Conservation (phyloP, 2,329 filamentous ascomycete genomes). For the Monosporascus sp. region DNA sequence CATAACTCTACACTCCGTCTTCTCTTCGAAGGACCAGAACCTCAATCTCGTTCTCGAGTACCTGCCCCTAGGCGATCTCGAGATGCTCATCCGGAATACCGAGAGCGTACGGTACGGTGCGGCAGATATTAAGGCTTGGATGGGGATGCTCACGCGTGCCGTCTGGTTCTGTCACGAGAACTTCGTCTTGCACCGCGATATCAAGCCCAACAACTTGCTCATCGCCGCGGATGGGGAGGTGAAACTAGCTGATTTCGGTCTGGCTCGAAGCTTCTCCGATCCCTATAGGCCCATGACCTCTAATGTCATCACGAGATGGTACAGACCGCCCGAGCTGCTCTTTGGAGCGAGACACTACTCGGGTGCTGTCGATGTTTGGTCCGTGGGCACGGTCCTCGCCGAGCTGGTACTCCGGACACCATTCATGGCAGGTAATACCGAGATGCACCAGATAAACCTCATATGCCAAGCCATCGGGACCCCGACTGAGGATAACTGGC, state of each 20-base stretch:
- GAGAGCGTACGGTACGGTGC: slow-evolving; percentile 73
- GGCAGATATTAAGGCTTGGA: slow-evolving; percentile 96
- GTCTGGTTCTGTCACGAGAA: slow-evolving; percentile 97
- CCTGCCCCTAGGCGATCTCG: slow-evolving; percentile 87
- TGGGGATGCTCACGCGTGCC: slow-evolving; percentile 90
- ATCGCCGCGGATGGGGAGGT: slow-evolving; percentile 90
- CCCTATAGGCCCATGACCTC: slow-evolving; percentile 85
- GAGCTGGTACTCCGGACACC: slow-evolving; percentile 81
- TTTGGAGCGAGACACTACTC: slow-evolving; percentile 87
- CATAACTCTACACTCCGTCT: slow-evolving; percentile 86
- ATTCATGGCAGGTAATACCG: slow-evolving; percentile 77
- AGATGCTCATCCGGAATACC: slow-evolving; percentile 87
- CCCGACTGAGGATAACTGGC: slow-evolving; percentile 92
- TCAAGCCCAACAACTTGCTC: slow-evolving; percentile 97
- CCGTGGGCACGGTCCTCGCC: slow-evolving; percentile 85
- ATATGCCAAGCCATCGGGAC: slow-evolving; percentile 85
- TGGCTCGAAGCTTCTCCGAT: slow-evolving; percentile 84
- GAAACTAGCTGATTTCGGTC: slow-evolving; percentile 96
- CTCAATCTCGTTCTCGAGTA: slow-evolving; percentile 94
- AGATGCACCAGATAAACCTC: slow-evolving; percentile 79
- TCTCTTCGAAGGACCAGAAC: slow-evolving; percentile 94
- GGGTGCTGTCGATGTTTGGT: slow-evolving; percentile 91
- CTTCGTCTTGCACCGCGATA: slow-evolving; percentile 90
- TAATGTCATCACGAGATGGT: slow-evolving; percentile 96
- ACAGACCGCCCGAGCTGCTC: slow-evolving; percentile 87